phyloP scores from a whole-genome alignment of 495 filamentous ascomycete species.

The Amphirosellinia nigrospora region DNA sequence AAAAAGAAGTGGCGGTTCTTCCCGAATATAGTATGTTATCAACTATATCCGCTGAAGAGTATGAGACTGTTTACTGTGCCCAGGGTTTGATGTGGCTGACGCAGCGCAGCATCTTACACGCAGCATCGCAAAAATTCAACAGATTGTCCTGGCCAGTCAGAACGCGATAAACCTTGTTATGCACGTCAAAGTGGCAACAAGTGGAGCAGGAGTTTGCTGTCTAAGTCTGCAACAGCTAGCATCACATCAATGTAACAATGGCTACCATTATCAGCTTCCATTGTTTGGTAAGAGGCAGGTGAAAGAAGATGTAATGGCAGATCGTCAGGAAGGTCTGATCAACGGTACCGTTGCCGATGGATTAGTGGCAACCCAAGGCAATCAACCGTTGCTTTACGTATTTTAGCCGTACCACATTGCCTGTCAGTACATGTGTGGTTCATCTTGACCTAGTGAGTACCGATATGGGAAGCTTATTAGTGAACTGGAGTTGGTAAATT shows the following conservation, averaged over 20 bases:
- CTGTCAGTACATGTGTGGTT: not conserved
- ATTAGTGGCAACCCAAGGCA: not conserved
- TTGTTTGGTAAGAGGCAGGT: not conserved
- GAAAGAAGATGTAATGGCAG: not conserved
- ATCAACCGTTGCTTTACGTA: conserved; percentile 5
- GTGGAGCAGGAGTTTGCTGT: conserved; percentile 8
- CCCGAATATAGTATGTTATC: conserved; percentile 11
- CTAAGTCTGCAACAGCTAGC: not conserved
- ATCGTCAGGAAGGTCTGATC: not conserved
- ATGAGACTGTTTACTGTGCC: conserved; percentile 13
- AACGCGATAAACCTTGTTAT: not conserved
- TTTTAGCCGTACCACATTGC: conserved; percentile 19
- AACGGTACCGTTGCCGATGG: not conserved
- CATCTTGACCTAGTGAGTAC: not conserved
- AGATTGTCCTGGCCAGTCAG: not conserved
- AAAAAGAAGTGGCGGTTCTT: conserved; percentile 10
- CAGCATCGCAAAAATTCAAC: conserved; percentile 4
- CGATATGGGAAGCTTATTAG: not conserved
- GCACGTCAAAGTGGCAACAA: conserved; percentile 9
- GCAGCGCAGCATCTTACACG: conserved; percentile 3
- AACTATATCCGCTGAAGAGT: not conserved
- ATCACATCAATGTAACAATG: not conserved
- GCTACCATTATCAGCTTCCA: not conserved
- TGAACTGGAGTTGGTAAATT: not conserved
- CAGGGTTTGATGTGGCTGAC: not conserved